Base-by-base conservation (phyloP, 1,284 basidiomycete genomes). In the Boletus sp. region DNA sequence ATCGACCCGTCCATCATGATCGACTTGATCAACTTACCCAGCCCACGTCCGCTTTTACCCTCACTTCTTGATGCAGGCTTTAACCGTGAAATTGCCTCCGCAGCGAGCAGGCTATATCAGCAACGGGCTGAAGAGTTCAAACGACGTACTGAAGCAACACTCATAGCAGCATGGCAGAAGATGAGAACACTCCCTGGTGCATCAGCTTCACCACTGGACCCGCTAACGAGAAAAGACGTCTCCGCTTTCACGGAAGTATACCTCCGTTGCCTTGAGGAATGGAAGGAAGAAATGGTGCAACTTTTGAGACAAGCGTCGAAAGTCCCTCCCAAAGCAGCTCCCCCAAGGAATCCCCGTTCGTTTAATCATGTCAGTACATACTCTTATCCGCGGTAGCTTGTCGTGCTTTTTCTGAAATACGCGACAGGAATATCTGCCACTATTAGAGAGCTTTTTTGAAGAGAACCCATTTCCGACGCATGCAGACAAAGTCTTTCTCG, bases 381-480 rank as follows among this genome's bases (percentile, higher is more conserved):
- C n/a, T 46, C 43, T 27, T 27, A 0, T 0, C 10, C 1, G 0
- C 7, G 19, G 9, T 2, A 5, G 3, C 10, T 0, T 0, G 0
- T 17, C 2, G 1, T 14, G 0, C 6, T 4, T 16, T 2, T 3
- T 40, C 10, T 41, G 0, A 44, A 2, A 0, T 10, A 8, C 0
- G 20, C 0, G 0, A 0, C 8, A 81, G 78, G 67, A 72, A 51
- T 79, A 68, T 26, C 62, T 72, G 0, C 77, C 78, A 0, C 35
- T 76, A 0, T 52, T 84, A 0, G 75, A 81, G 22, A 61, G 65
- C 10, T 78, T 77, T 33, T 83, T 81, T 30, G 62, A 69, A 1
- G 52, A 67, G 10, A 78, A 82, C 43, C 69, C 75, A 0, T 80
- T 76, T 16, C 81, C 81, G 0, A 69, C 73, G 0, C 65, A 68